Evolutionary conservation across 495 filamentous ascomycete species (phyloP).

Genomic region (Penicillium pancosmium): DNA sequence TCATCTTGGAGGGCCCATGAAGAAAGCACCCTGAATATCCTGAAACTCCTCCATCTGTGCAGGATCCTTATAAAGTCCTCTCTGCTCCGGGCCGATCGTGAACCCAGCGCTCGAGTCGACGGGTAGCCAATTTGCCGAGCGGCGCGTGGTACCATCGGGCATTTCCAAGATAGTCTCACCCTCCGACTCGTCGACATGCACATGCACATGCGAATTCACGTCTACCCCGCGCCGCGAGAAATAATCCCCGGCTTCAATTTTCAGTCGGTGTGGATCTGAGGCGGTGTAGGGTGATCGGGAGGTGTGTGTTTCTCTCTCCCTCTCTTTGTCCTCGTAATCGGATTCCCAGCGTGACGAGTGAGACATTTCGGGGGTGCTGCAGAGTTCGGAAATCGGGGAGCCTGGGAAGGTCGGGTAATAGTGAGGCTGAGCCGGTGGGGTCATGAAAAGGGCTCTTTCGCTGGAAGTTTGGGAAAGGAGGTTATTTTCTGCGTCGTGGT

Average conservation of each 20-base stretch:
- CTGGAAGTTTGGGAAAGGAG: constrained; percentile 31
- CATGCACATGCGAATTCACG: not conserved
- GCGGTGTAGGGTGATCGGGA: not conserved
- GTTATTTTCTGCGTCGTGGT: constrained; percentile 15
- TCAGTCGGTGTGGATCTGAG: not conserved
- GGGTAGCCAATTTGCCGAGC: constrained; percentile 42
- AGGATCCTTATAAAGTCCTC: not conserved
- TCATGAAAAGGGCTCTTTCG: constrained; percentile 43
- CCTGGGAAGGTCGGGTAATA: constrained; percentile 13
- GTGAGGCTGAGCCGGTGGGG: constrained; percentile 13
- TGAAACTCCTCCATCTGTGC: constrained; percentile 6
- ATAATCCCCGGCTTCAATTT: not conserved
- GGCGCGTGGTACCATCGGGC: constrained; percentile 41
- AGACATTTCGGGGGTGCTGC: constrained; percentile 29
- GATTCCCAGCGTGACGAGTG: constrained; percentile 26
- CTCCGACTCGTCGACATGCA: constrained; percentile 7
- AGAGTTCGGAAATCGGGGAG: constrained; percentile 26
- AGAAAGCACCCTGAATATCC: constrained; percentile 13
- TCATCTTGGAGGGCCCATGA: constrained; percentile 8
- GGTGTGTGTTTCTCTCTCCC: too few species aligned
- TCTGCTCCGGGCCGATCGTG: constrained; percentile 27
- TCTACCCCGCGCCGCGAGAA: not conserved
- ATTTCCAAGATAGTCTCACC: constrained; percentile 38
- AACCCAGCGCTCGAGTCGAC: constrained; percentile 41
- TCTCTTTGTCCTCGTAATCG: constrained; percentile 18